A percentile compares a stretch with the other conserved stretches of the same genome.
Evolutionary conservation across 176 grass and related monocot genomes (phyloP).

Genomic region (Oryza punctata): DNA sequence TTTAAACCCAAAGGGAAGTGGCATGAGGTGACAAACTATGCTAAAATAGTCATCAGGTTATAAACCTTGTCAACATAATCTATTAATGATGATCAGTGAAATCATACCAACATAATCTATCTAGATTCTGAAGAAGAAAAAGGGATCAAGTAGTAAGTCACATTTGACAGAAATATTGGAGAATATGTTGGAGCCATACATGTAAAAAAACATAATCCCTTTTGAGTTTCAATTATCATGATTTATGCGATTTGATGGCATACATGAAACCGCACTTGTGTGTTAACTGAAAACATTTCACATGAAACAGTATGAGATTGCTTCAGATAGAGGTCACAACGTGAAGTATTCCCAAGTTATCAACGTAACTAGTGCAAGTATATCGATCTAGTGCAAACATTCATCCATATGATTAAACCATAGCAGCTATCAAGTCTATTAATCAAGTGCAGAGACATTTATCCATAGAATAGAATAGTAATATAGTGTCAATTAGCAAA

Average conservation of each 20-base stretch:
- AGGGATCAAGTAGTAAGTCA: neutral
- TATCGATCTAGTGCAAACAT: neutral
- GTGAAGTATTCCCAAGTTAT: neutral
- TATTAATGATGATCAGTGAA: neutral
- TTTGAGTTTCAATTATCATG: neutral
- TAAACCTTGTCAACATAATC: neutral
- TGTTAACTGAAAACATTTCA: neutral
- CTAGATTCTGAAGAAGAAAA: neutral
- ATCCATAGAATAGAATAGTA: neutral
- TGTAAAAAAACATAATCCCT: neutral
- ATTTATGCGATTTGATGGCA: neutral
- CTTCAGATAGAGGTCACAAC: neutral
- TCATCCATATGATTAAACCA: neutral
- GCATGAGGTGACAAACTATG: neutral
- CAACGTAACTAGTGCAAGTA: neutral
- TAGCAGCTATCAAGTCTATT: neutral
- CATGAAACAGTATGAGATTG: neutral
- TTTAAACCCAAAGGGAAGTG: neutral
- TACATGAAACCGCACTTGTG: neutral
- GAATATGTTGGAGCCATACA: neutral
- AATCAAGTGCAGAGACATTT: neutral
- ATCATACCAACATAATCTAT: conserved; percentile 11
- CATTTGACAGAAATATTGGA: neutral
- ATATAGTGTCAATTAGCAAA: neutral
- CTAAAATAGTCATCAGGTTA: neutral